These are phyloP conservation scores for Debaryomyces sp. DNA, from an alignment of 1,139 yeast genomes.

Conservation along the genomic window DNA sequence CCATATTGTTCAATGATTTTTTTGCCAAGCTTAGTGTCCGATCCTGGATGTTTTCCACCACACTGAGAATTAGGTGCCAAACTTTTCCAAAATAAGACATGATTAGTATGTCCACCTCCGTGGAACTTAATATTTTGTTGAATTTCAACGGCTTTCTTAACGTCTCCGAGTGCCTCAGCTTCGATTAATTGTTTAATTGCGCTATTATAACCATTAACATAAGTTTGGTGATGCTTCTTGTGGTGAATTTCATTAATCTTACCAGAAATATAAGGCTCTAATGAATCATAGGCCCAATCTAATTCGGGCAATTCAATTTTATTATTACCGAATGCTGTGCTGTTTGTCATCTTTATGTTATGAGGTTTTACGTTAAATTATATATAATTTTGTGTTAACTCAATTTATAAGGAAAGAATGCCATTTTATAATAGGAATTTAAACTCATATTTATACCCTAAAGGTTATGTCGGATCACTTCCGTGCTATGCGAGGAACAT, in stretches of 20 bases:
- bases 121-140: conserved; percentile 46
- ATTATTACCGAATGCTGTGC: neutral
- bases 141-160: conserved; percentile 37
- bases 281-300: conserved; percentile 44
- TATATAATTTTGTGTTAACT: neutral
- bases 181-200: conserved; percentile 40
- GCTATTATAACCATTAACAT: conserved; percentile 44
- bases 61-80: conserved; percentile 43
- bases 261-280: conserved; percentile 47
- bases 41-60: conserved; percentile 44
- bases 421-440: neutral
- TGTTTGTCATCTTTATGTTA: neutral
- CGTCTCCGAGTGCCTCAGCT: conserved; percentile 40
- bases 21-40: conserved; percentile 35
- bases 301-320: conserved; percentile 39
- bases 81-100: conserved; percentile 47
- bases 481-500: neutral
- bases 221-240: conserved; percentile 47
- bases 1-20: conserved; percentile 44
- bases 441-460: neutral
- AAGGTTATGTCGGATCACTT: neutral
- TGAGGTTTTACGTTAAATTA: neutral
- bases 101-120: conserved; percentile 51
- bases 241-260: conserved; percentile 45
- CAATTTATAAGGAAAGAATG: neutral